phyloP scores from a whole-genome alignment of 75 land plant species.

The Pinus taeda region DNA sequence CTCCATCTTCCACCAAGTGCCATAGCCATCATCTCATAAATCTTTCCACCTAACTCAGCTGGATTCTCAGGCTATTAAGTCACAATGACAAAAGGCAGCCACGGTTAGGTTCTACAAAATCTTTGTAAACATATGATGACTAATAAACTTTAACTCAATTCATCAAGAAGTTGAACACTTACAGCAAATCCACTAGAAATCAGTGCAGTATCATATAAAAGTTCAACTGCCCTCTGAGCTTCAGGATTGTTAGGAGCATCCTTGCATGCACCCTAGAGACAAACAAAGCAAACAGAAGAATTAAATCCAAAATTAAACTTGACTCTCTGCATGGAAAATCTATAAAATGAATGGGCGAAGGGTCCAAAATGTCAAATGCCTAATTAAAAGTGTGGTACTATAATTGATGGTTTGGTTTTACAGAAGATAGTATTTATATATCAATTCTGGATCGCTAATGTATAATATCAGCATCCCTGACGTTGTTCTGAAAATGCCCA shows the following conservation, averaged over 20 bases:
- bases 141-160: background rate
- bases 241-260: constrained; percentile 58
- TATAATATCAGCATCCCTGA: too few relatives aligned
- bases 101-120: background rate
- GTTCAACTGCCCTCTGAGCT: constrained; percentile 75
- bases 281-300: constrained; percentile 1
- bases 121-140: background rate
- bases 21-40: constrained; percentile 95
- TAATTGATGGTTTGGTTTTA: too few relatives aligned
- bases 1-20: constrained; percentile 75
- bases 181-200: constrained; percentile 96
- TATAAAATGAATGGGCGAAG: background rate
- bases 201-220: constrained; percentile 88
- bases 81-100: background rate
- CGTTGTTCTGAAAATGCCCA: too few relatives aligned
- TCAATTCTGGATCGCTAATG: too few relatives aligned
- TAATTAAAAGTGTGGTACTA: too few relatives aligned
- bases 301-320: background rate
- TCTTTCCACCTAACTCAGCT: constrained; percentile 83
- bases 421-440: too few relatives aligned
- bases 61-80: constrained; percentile 89
- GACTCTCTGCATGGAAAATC: background rate
- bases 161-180: constrained; percentile 21
- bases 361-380: background rate
- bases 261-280: constrained; percentile 78